phyloP scores from a whole-genome alignment of 257 asterid genomes.

The Plectranthus barbatus region DNA sequence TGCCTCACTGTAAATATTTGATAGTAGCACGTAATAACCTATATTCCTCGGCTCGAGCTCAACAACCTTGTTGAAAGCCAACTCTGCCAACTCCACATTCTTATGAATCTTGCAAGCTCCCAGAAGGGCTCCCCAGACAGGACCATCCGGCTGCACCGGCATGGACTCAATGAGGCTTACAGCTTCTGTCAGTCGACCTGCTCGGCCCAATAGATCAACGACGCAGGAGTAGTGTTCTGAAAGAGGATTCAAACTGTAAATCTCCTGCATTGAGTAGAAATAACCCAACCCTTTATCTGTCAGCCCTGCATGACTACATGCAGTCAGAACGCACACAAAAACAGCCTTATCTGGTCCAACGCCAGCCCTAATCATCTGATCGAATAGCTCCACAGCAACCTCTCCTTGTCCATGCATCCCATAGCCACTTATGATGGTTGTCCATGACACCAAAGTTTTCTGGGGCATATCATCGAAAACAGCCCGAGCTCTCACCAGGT shows the following conservation, averaged over 20 bases:
- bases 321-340: constrained; percentile 60
- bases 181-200: constrained; percentile 69
- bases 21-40: constrained; percentile 71
- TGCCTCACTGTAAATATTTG: constrained; percentile 57
- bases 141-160: constrained; percentile 74
- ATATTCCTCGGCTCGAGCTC: constrained; percentile 70
- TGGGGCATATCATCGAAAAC: constrained; percentile 52
- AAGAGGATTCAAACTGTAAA: constrained; percentile 40
- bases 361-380: constrained; percentile 52
- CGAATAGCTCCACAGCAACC: constrained; percentile 60
- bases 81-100: constrained; percentile 57
- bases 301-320: constrained; percentile 89
- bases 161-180: constrained; percentile 41
- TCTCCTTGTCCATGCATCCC: constrained; percentile 85
- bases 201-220: constrained; percentile 84
- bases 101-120: constrained; percentile 93
- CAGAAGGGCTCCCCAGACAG: constrained; percentile 94
- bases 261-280: constrained; percentile 54
- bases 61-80: constrained; percentile 62
- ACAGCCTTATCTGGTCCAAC: constrained; percentile 60
- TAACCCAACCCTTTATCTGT: constrained; percentile 59
- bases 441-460: constrained; percentile 83
- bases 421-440: constrained; percentile 76
- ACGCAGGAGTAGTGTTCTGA: constrained; percentile 75
- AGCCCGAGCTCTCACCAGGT: constrained; percentile 53